Conservation (phyloP, 768 basidiomycete genomes). For the Paxillus rubicundulus region DNA sequence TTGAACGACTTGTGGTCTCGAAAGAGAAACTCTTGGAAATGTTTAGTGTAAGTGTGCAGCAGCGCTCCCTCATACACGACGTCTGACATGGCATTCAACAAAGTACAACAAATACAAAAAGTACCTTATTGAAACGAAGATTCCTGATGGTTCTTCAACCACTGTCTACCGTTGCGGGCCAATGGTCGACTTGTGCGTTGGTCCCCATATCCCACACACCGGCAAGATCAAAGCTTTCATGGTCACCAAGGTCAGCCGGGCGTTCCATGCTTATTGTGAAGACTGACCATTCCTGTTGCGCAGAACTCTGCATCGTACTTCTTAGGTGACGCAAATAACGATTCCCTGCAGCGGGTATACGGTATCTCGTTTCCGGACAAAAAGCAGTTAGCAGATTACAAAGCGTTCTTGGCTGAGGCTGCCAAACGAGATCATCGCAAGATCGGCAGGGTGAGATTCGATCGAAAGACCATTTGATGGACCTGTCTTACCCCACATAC, state of each 20-base stretch:
- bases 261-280: not conserved
- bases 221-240: conserved; percentile 97
- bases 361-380: conserved; percentile 99
- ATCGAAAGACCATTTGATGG: not conserved
- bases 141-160: conserved; percentile 93
- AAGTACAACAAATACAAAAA: conserved; percentile 99
- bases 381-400: conserved; percentile 93
- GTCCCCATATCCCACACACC: conserved; percentile 97
- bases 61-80: not conserved
- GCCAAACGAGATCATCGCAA: conserved; percentile 97
- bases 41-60: conserved; percentile 72
- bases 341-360: conserved; percentile 93
- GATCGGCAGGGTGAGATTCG: conserved; percentile 71
- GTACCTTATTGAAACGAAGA: conserved; percentile 91
- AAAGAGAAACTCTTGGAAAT: conserved; percentile 96
- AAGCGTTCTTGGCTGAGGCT: conserved; percentile 92
- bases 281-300: conserved; percentile 1
- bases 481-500: conserved; percentile 7
- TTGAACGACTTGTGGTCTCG: conserved; percentile 88
- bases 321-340: conserved; percentile 89
- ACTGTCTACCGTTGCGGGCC: conserved; percentile 99
- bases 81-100: conserved; percentile 2
- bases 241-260: conserved; percentile 76
- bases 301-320: conserved; percentile 98
- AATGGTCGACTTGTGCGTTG: conserved; percentile 95